phyloP scores from a whole-genome alignment of 225 moss, liverwort and hornwort species.

The Anthoceros angustus region DNA sequence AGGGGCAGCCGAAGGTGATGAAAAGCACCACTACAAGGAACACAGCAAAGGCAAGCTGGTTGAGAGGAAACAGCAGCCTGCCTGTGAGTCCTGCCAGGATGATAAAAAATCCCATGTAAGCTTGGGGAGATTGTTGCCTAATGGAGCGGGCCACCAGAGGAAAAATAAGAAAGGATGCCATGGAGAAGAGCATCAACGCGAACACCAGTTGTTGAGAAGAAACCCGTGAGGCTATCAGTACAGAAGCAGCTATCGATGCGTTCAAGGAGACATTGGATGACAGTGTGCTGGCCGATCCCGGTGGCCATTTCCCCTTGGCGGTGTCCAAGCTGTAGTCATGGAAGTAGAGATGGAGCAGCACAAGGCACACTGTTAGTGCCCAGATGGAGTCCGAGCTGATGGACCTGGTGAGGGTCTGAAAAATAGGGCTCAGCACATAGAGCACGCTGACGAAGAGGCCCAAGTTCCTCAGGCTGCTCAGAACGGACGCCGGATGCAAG shows the following conservation, averaged over 20 bases:
- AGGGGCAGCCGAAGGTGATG: conserved; percentile 67
- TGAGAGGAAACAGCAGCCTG: conserved; percentile 56
- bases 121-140: conserved; percentile 49
- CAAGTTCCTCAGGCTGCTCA: conserved; percentile 43
- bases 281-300: conserved; percentile 31
- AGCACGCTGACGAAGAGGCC: conserved; percentile 68
- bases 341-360: conserved; percentile 71
- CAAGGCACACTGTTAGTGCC: conserved; percentile 75
- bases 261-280: conserved; percentile 81
- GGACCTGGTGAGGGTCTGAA: conserved; percentile 72
- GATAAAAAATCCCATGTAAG: conserved; percentile 70
- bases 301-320: conserved; percentile 19
- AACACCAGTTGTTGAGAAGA: conserved; percentile 58
- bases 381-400: conserved; percentile 99
- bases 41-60: conserved; percentile 52
- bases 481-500: conserved; percentile 24
- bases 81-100: conserved; percentile 50
- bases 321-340: conserved; percentile 64
- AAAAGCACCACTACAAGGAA: conserved; percentile 61
- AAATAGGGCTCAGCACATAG: conserved; percentile 77
- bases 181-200: conserved; percentile 84
- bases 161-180: conserved; percentile 74
- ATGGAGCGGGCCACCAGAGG: conserved; percentile 73
- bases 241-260: conserved; percentile 88
- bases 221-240: conserved; percentile 76